Evolutionary conservation across 2,329 filamentous ascomycete genomes (phyloP), one percentile per base, ranked within the genome.

Genomic region (Fusarium praegraminearum): DNA sequence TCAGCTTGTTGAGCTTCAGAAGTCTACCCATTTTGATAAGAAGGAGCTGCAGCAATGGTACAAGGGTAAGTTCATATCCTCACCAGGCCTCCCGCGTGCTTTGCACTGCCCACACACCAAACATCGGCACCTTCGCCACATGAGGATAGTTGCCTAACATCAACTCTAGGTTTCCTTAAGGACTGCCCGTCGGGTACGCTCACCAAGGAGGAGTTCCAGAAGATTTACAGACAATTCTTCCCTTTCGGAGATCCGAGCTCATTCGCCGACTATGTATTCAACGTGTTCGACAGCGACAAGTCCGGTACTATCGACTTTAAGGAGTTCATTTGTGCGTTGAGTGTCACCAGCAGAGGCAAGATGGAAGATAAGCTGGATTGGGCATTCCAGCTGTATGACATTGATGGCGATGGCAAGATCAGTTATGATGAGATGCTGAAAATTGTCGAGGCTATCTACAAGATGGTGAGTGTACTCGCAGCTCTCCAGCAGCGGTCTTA

Each of bases 1-100:
- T 82, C 94, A 99, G 87, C 92, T 99, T 78, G 89, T 88, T 73
- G 96, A 99, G 82, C 90, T 99, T 74, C 94, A 98, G 80, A 96
- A 93, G 85, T 94, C 94, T 65, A 99, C 96, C 70, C 94, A 98
- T 82, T 99, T 99, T 79, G 96, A 99, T 83, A 98, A 98, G 90
- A 98, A 98, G 86, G 96, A 99, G 83, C 83, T 99, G 79, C 96
- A 99, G 81, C 95, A 98, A 90, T 99, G 96, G 96, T 98, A 99
- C 83, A 98, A 98, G 87, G 96, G 96, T 97, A 82, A 70, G 89
- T 72, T 47, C 45, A 46, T 44, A 32, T 55, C 26, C 20, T 41
- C 41, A 44, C 33, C 35, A 44, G 41, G 47, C 46, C 41, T 58
- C 65, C 22, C n/a, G 24, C 13, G 55, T 49, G 36, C 28, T 41